Evolutionary conservation across 306 rosid genomes (phyloP).

Genomic region (Alnus glutinosa): DNA sequence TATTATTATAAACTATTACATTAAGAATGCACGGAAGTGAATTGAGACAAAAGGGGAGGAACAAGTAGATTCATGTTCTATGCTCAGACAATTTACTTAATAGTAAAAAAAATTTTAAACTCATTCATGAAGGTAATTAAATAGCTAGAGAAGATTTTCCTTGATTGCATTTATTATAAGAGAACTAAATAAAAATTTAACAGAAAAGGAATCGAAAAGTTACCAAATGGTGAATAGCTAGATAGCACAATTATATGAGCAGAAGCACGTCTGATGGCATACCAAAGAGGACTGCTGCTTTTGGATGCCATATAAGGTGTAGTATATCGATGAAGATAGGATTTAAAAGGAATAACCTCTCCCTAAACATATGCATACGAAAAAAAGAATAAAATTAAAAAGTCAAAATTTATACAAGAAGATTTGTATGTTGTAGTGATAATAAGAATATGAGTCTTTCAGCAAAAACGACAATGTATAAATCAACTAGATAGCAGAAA

Average conservation of each 20-base stretch:
- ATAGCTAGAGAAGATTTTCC: neutral
- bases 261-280: constrained; percentile 91
- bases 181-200: constrained; percentile 9
- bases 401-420: constrained; percentile 15
- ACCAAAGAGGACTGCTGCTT: constrained; percentile 94
- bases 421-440: constrained; percentile 15
- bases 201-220: constrained; percentile 27
- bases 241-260: constrained; percentile 91
- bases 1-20: neutral
- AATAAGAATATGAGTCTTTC: constrained; percentile 5
- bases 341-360: constrained; percentile 85
- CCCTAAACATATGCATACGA: constrained; percentile 48
- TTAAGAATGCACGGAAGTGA: neutral
- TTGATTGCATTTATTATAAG: neutral
- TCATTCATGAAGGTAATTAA: neutral
- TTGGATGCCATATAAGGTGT: constrained; percentile 82
- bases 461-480: neutral
- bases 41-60: neutral
- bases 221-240: constrained; percentile 94
- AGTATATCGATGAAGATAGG: constrained; percentile 64
- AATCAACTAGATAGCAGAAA: neutral
- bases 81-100: neutral
- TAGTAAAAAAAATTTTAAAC: neutral
- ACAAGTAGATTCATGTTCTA: neutral
- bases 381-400: neutral